phyloP scores from a whole-genome alignment of 2,329 filamentous ascomycete species.

The Arthrobotrys musiformis region DNA sequence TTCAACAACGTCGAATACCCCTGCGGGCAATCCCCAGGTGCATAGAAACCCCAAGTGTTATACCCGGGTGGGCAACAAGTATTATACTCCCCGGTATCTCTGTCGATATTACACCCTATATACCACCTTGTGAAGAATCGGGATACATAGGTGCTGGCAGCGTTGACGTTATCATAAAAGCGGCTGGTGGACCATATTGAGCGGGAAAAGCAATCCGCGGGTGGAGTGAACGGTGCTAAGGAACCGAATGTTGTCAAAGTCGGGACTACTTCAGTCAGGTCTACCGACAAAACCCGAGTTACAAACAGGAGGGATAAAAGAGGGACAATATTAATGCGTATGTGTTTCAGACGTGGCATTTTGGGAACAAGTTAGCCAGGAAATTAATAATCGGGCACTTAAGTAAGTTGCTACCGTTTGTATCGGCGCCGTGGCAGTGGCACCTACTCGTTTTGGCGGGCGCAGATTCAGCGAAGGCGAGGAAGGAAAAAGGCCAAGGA shows the following conservation, averaged over 20 bases:
- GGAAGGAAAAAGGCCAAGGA: neutral
- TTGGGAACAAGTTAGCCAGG: conserved; percentile 4
- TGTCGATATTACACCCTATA: conserved; percentile 40
- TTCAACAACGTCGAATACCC: conserved; percentile 29
- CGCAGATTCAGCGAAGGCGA: neutral
- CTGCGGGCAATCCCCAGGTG: conserved; percentile 29
- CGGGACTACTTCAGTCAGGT: conserved; percentile 23
- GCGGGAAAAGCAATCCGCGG: conserved; percentile 36
- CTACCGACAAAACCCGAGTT: neutral
- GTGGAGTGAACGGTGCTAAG: conserved; percentile 34
- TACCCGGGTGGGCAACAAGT: conserved; percentile 46
- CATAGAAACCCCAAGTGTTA: conserved; percentile 52
- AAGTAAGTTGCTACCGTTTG: no score
- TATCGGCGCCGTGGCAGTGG: neutral
- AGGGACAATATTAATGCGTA: neutral
- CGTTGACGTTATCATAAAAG: conserved; percentile 15
- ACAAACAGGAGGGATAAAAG: neutral
- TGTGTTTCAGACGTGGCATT: conserved; percentile 38
- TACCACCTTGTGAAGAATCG: conserved; percentile 46
- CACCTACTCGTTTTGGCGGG: conserved; percentile 5
- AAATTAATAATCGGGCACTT: no score
- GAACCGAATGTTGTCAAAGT: conserved; percentile 38
- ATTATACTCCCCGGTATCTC: conserved; percentile 26
- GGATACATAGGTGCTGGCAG: neutral
- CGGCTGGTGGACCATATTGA: conserved; percentile 27